Evolutionary conservation across 2,329 filamentous ascomycete genomes (phyloP).

Genomic region (Ophiostoma angusticollis): DNA sequence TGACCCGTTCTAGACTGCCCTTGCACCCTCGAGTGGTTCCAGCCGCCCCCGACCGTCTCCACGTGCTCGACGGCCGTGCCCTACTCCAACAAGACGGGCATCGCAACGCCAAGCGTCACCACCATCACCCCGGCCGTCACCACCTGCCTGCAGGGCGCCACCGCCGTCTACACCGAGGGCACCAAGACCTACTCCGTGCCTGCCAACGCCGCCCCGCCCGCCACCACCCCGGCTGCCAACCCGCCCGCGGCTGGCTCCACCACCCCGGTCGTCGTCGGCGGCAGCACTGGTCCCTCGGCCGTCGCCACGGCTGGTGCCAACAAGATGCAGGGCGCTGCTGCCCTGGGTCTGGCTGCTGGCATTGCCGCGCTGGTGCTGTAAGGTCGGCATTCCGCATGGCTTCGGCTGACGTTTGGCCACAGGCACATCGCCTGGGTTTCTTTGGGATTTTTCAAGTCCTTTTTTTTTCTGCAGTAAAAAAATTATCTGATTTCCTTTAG

Average conservation of each 20-base stretch:
- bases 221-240: not conserved
- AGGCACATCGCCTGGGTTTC: too few species aligned
- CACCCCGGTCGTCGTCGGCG: not conserved
- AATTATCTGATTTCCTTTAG: constrained; percentile 3
- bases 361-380: constrained; percentile 13
- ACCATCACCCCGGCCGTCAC: constrained; percentile 3
- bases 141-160: constrained; percentile 8
- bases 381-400: too few species aligned
- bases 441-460: not conserved
- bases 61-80: constrained; percentile 3
- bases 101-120: not conserved
- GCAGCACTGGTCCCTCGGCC: not conserved
- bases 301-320: constrained; percentile 12
- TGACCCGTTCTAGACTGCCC: too few species aligned
- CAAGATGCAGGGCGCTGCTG: constrained; percentile 9
- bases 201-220: not conserved
- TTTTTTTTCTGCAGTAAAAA: constrained; percentile 6
- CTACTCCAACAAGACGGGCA: constrained; percentile 3
- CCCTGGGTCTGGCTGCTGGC: constrained; percentile 13
- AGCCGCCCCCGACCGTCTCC: constrained; percentile 2
- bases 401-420: not conserved
- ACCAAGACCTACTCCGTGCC: not conserved
- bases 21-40: constrained; percentile 11
- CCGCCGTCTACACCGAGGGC: not conserved
- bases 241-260: not conserved